Conservation (phyloP, 768 basidiomycete genomes). For the Auricularia sp. region DNA sequence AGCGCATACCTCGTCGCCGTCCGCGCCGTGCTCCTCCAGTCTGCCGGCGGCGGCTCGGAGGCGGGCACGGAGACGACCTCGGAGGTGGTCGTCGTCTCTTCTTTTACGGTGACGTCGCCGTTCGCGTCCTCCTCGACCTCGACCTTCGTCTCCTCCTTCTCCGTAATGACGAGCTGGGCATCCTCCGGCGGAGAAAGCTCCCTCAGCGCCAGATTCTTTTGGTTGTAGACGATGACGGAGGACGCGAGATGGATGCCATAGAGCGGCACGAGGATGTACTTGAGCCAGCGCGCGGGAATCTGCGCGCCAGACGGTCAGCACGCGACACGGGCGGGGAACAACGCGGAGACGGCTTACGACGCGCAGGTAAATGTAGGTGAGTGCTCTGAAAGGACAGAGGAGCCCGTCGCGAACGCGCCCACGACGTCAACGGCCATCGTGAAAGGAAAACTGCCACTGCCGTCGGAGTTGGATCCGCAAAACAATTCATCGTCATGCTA, state of each 20-base stretch:
- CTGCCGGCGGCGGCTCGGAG: neutral
- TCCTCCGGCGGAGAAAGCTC: neutral
- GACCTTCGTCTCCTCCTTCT: neutral
- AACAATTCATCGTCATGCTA: neutral
- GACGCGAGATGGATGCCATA: conserved; percentile 17
- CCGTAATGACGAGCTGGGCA: neutral
- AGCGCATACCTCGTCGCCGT: neutral
- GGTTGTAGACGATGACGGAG: conserved; percentile 6
- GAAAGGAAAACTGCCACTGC: neutral
- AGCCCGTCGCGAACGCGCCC: neutral
- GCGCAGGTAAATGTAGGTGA: conserved; percentile 38
- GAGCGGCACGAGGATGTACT: conserved; percentile 20
- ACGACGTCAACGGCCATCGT: neutral
- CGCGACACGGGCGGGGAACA: neutral
- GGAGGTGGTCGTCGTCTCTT: neutral
- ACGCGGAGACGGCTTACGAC: conserved; percentile 28
- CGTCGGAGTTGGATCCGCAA: neutral
- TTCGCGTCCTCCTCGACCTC: neutral
- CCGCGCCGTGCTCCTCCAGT: neutral
- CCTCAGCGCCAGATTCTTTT: conserved; percentile 8
- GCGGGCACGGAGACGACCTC: neutral
- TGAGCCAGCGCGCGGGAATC: conserved; percentile 31
- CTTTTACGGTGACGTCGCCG: neutral
- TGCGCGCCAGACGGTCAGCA: conserved; percentile 9
- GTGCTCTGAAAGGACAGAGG: conserved; percentile 25